Evolutionary conservation across 1,284 basidiomycete genomes (phyloP).

Genomic region (Ustilago curta): DNA sequence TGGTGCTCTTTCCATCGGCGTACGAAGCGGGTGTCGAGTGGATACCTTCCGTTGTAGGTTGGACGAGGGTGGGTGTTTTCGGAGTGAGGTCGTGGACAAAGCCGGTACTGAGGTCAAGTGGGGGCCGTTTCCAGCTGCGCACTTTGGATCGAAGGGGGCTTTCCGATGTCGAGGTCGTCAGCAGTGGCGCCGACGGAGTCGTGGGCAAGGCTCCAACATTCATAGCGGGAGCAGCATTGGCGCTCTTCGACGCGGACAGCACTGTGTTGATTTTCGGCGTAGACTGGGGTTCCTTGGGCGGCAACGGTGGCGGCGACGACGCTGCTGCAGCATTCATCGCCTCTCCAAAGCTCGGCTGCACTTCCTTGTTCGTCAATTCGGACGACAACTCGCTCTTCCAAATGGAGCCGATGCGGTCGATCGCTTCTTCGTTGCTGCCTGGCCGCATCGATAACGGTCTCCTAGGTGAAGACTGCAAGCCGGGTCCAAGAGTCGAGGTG

Average conservation of each 20-base stretch:
- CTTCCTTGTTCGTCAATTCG: constrained; percentile 35
- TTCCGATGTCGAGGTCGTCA: constrained; percentile 4
- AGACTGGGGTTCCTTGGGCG: constrained; percentile 41
- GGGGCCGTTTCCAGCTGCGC: constrained; percentile 44
- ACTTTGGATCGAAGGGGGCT: constrained; percentile 36
- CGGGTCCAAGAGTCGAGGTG: constrained; percentile 15
- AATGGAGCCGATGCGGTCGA: constrained; percentile 48
- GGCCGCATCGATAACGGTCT: constrained; percentile 26
- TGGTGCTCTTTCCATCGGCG: constrained; percentile 33
- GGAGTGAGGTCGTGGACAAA: constrained; percentile 37
- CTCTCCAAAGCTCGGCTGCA: constrained; percentile 41
- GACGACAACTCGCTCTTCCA: constrained; percentile 59
- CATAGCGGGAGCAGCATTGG: not conserved
- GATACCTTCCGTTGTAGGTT: constrained; percentile 17
- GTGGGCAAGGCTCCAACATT: not conserved
- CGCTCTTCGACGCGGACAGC: constrained; percentile 1
- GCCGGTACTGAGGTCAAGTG: constrained; percentile 36
- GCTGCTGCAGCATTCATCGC: constrained; percentile 32
- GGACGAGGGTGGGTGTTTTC: constrained; percentile 37
- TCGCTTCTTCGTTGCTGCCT: constrained; percentile 43
- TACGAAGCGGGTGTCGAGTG: constrained; percentile 42
- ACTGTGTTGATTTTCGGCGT: not conserved
- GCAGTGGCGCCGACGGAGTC: constrained; percentile 3
- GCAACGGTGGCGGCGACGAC: constrained; percentile 47
- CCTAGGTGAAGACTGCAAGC: constrained; percentile 14